A percentile compares a stretch with the other conserved stretches of the same genome.
Conservation (phyloP, 192 early-diverging fungal species). For the Rhizoclosmatium globosum region DNA sequence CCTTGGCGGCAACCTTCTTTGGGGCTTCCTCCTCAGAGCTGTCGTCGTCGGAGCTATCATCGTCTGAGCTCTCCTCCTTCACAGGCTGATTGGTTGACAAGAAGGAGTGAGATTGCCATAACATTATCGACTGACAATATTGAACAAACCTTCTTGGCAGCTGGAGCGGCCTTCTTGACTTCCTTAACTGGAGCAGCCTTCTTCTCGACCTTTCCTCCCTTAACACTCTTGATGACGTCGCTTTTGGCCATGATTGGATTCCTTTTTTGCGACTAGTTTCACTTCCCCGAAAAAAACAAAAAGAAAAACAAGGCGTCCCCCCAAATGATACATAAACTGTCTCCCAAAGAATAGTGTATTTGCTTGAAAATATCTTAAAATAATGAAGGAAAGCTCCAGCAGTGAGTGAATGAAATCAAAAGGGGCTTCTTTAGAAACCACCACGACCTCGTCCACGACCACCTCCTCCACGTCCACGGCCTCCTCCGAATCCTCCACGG, state of each 20-base stretch:
- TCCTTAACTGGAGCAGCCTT: background rate
- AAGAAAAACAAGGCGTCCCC: constrained; percentile 1
- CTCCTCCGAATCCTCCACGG: constrained; percentile 56
- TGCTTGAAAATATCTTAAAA: background rate
- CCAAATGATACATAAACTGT: background rate
- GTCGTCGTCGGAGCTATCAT: background rate
- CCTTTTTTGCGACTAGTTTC: background rate
- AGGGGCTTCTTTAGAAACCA: constrained; percentile 38
- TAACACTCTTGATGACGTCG: constrained; percentile 16
- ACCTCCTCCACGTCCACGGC: constrained; percentile 54
- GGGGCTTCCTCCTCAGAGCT: constrained; percentile 14
- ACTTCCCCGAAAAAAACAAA: constrained; percentile 48
- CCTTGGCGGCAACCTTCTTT: constrained; percentile 17
- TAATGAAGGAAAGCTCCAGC: no score
- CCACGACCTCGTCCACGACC: constrained; percentile 65
- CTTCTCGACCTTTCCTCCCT: constrained; percentile 17
- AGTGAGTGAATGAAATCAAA: background rate
- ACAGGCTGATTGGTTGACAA: background rate
- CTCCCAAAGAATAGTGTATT: background rate
- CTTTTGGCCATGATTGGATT: constrained; percentile 24
- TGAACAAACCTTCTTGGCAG: constrained; percentile 12
- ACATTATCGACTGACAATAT: background rate
- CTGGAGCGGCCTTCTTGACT: constrained; percentile 1
- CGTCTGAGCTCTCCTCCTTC: constrained; percentile 20
- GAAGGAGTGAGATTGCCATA: background rate